Base-by-base conservation (phyloP, 257 asterid species). In the Rauvolfia tetraphylla region DNA sequence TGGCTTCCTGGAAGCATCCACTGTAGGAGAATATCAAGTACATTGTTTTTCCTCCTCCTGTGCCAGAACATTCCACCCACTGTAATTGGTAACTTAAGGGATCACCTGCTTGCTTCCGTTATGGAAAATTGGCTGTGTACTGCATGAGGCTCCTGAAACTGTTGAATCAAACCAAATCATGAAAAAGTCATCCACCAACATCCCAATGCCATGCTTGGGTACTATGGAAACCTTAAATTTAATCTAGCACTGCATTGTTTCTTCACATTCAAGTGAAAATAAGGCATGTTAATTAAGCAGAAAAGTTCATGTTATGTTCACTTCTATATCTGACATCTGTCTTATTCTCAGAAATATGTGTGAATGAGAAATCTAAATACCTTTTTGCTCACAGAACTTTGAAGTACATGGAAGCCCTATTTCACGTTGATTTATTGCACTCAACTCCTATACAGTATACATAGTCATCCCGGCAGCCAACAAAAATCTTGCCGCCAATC, bases 381-480 rank as follows among this genome's bases (percentile, higher is more conserved):
- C 31, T 3, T 31, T 61, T 31, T 11, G 68, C 68, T 29, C 0
- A 0, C 22, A 61, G 68, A 61, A 61, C 68, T 12, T 15, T 61
- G 15, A 15, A 61, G 67, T 10, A 59, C 11, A 59, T 29, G 7
- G 36, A 61, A 29, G 68, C 68, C 68, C 5, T 29, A n/a, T 58
- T 61, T 61, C 68, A 61, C 22, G 29, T 61, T 13, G 41, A 61
- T 68, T n/a, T 11, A 56, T 38, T 48, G 25, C 59, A 1, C 31
- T 83, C 84, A 25, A 87, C 83, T 80, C 81, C 74, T 80, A 95
- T 78, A 79, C 97, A 92, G 81, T 86, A 84, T 9, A 91, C 78
- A 69, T 88, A 86, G 68, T 95, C 91, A 85, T 90, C 95, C 75
- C 98, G 83, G 84, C 97, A 92, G 63, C 98, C 98, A 53, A 95